phyloP scores from a whole-genome alignment of 2,329 filamentous ascomycete species.

The Trichoderma citrinoviride region DNA sequence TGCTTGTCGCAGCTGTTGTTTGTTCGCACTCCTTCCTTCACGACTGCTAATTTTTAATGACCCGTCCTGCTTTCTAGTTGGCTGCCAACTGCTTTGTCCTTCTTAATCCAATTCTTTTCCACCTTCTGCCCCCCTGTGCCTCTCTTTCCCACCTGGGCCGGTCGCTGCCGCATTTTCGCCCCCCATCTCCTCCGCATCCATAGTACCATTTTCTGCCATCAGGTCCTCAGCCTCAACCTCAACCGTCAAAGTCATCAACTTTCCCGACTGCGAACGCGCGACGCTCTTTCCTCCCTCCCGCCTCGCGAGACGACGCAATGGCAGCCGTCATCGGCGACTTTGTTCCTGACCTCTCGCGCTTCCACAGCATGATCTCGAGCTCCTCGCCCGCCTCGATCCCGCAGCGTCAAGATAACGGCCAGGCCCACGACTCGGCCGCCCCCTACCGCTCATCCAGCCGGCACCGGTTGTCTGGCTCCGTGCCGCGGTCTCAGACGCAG shows the following conservation, averaged over 20 bases:
- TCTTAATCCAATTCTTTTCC: constrained; percentile 7
- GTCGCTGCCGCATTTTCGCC: constrained; percentile 12
- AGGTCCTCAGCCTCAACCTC: not conserved
- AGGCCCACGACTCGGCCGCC: constrained; percentile 29
- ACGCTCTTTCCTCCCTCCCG: not conserved
- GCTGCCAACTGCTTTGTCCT: not conserved
- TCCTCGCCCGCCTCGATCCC: constrained; percentile 35
- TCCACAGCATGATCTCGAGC: constrained; percentile 65
- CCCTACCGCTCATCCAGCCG: constrained; percentile 21
- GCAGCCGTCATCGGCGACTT: constrained; percentile 67
- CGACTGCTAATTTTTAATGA: constrained; percentile 23
- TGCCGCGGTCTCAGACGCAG: constrained; percentile 24
- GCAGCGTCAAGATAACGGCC: constrained; percentile 36
- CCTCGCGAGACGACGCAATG: constrained; percentile 50
- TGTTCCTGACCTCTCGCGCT: constrained; percentile 68
- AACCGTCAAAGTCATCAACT: not conserved
- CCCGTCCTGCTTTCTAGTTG: constrained; percentile 20
- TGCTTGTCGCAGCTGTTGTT: constrained; percentile 16
- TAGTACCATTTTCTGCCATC: not conserved
- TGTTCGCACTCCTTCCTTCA: constrained; percentile 6
- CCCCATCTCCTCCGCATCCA: not conserved
- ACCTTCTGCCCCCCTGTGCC: not conserved
- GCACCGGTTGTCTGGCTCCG: constrained; percentile 15
- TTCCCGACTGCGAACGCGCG: constrained; percentile 2
- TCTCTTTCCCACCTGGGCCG: not conserved